Evolutionary conservation across 352 stramenopile species (phyloP), one percentile per base, ranked within the genome.

Genomic region (Thraustotheca clavata): DNA sequence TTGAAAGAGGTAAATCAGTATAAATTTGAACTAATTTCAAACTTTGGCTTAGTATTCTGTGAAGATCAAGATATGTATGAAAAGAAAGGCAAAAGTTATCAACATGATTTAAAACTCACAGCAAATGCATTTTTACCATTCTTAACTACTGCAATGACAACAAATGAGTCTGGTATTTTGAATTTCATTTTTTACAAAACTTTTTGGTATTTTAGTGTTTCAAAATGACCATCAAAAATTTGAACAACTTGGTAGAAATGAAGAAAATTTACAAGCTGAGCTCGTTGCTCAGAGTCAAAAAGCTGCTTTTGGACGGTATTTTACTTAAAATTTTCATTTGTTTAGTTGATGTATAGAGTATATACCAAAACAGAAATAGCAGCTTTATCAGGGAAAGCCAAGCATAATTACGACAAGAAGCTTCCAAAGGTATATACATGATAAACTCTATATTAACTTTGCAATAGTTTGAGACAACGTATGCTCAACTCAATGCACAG

Each of bases 261-360:
- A 65, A 9, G 57, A 65, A 14, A 26, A 6, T 4, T 26, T 39
- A 3, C 57, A 65, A 22, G 6, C 18, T 33, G 38, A 65, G 8
- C 11, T 65, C 11, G 38, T 65, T 40, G 18, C 27, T 27, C 38
- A 65, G 39, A 54, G 38, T 26, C 57, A 65, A 65, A 65, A 65
- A 31, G 26, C 57, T 11, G 57, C 32, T 7, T 65, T 55, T 55
- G 57, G 57, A 29, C 57, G 57, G 57, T 65, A 38, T 9, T 29
- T 11, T 24, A n/a, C n/a, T n/a, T n/a, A n/a, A n/a, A n/a, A n/a
- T n/a, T n/a, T n/a, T n/a, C n/a, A n/a, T n/a, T n/a, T n/a, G n/a
- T n/a, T n/a, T n/a, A n/a, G n/a, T n/a, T n/a, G n/a, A n/a, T n/a
- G n/a, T 4, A 9, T 40, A 65, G 57, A 3, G 46, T 34, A 11